Percentiles rank a stretch among this genome's conserved stretches.
phyloP scores from a whole-genome alignment of 2,329 filamentous ascomycete species.

The Aquanectria penicillioides region DNA sequence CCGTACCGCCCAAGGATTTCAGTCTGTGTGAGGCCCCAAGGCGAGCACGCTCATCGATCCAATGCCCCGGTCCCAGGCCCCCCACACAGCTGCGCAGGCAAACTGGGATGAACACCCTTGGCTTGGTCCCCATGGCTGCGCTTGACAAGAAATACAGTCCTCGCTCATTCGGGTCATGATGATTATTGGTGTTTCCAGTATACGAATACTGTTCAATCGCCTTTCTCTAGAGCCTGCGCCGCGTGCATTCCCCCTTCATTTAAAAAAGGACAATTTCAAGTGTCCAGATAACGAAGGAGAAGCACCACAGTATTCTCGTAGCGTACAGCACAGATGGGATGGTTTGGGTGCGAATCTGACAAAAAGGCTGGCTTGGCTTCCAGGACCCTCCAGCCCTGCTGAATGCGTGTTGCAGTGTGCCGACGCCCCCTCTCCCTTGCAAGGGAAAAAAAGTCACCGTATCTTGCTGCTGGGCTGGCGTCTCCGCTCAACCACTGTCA shows the following conservation, averaged over 20 bases:
- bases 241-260: slow-evolving; percentile 14
- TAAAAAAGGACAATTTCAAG: slow-evolving; percentile 8
- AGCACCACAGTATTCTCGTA: slow-evolving; percentile 14
- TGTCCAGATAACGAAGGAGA: slow-evolving; percentile 1
- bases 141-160: slow-evolving; percentile 17
- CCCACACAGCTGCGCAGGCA: slow-evolving; percentile 27
- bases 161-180: slow-evolving; percentile 22
- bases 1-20: slow-evolving; percentile 26
- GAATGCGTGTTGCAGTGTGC: slow-evolving; percentile 9
- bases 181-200: slow-evolving; percentile 24
- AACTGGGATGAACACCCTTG: slow-evolving; percentile 39
- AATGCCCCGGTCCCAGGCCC: slow-evolving; percentile 26
- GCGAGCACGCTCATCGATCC: slow-evolving; percentile 19
- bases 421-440: slow-evolving; percentile 13
- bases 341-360: slow-evolving; percentile 15
- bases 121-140: slow-evolving; percentile 18
- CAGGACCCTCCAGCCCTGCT: slow-evolving; percentile 7
- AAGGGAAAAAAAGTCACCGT: slow-evolving; percentile 15
- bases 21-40: slow-evolving; percentile 11
- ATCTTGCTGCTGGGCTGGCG: slow-evolving; percentile 22
- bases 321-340: slow-evolving; percentile 1
- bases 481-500: slow-evolving; percentile 35
- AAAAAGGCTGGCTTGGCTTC: slow-evolving; percentile 9
- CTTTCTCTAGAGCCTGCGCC: background rate
- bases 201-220: slow-evolving; percentile 21